These are phyloP conservation scores for Biscogniauxia marginata DNA, from an alignment of 2,329 filamentous ascomycete genomes.

Conservation along the genomic window DNA sequence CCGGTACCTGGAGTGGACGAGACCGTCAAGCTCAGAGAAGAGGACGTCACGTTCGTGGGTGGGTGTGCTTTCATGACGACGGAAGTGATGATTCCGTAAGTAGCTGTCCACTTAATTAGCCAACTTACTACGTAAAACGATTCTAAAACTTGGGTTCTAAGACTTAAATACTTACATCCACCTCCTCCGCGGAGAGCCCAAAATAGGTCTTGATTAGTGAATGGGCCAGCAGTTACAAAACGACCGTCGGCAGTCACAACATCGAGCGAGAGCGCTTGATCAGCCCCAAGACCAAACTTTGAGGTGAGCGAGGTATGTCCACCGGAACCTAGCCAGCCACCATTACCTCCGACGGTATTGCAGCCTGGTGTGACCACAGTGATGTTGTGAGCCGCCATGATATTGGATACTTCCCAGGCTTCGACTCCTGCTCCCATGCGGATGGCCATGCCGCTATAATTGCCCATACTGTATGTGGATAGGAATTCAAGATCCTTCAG, in stretches of 20 bases:
- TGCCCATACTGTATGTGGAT: slow-evolving; percentile 29
- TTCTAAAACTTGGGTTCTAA: background rate
- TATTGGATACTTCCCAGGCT: slow-evolving; percentile 34
- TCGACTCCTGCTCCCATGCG: slow-evolving; percentile 39
- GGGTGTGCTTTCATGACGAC: slow-evolving; percentile 32
- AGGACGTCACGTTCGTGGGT: slow-evolving; percentile 21
- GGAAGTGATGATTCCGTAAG: slow-evolving; percentile 32
- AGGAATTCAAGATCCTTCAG: slow-evolving; percentile 42
- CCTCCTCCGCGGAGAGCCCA: slow-evolving; percentile 55
- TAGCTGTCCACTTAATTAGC: slow-evolving; percentile 17
- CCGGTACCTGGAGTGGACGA: slow-evolving; percentile 8
- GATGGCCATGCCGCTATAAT: slow-evolving; percentile 36
- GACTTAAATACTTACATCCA: slow-evolving; percentile 33
- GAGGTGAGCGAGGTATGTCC: slow-evolving; percentile 49
- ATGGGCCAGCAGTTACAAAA: slow-evolving; percentile 43
- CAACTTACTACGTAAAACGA: background rate
- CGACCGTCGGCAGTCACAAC: slow-evolving; percentile 48
- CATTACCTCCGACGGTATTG: slow-evolving; percentile 39
- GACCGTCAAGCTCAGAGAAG: slow-evolving; percentile 21
- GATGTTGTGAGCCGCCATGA: slow-evolving; percentile 30
- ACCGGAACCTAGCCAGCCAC: slow-evolving; percentile 51
- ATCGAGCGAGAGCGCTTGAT: slow-evolving; percentile 49
- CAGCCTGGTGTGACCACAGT: slow-evolving; percentile 33
- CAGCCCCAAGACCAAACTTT: slow-evolving; percentile 48
- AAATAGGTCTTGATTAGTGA: slow-evolving; percentile 50